Evolutionary conservation across 1,284 basidiomycete species (phyloP).

Genomic region (Fomitopsis pinicola): DNA sequence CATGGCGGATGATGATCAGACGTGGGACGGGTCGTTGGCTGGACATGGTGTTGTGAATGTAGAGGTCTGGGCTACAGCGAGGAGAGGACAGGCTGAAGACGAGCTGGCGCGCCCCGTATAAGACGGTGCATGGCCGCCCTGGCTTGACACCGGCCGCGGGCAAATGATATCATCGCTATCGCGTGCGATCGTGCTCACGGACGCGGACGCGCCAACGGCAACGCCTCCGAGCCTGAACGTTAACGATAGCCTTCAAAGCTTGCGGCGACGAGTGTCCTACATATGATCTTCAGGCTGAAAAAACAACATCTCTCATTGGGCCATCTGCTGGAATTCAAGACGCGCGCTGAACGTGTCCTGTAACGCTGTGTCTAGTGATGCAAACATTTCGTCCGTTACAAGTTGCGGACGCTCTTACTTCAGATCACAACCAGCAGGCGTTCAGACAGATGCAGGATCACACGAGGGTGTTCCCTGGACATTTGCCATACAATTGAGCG

Average conservation of each 20-base stretch:
- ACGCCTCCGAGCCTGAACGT: neutral
- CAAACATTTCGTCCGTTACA: neutral
- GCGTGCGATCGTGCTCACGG: neutral
- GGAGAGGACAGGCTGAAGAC: neutral
- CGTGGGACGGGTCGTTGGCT: constrained; percentile 57
- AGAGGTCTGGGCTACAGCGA: neutral
- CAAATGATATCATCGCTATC: constrained; percentile 1
- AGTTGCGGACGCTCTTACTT: neutral
- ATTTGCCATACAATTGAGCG: neutral
- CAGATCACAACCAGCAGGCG: neutral
- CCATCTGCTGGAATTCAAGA: neutral
- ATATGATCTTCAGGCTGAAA: neutral
- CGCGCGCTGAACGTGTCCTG: neutral
- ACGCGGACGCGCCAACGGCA: neutral
- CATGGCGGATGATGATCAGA: constrained; percentile 75
- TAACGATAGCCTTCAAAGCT: neutral
- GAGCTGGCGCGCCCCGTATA: neutral
- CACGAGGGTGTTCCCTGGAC: neutral
- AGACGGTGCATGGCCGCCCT: neutral
- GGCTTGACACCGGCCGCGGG: neutral
- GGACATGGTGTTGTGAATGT: constrained; percentile 12
- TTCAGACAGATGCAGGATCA: neutral
- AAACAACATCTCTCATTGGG: neutral
- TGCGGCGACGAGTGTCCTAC: too few relatives aligned
- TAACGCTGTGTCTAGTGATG: neutral